phyloP scores from a whole-genome alignment of 169 alveolate species.

The Miamiensis avidus region DNA sequence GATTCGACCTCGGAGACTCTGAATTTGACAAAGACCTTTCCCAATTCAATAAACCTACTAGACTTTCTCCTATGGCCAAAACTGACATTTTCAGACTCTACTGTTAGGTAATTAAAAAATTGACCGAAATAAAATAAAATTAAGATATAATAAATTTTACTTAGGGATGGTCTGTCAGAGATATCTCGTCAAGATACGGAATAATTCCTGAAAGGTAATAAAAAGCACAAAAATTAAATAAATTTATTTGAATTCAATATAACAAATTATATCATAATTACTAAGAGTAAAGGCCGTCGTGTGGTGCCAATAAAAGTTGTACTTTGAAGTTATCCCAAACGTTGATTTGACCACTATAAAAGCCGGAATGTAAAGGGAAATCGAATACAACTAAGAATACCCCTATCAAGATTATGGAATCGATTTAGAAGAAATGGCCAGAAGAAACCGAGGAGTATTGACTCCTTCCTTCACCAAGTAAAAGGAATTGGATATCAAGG shows the following conservation, averaged over 20 bases:
- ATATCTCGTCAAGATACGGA: slow-evolving; percentile 21
- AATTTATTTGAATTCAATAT: too few relatives aligned
- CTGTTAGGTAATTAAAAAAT: too few relatives aligned
- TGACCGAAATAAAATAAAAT: too few relatives aligned
- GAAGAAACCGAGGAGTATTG: slow-evolving; percentile 18
- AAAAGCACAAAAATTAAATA: too few relatives aligned
- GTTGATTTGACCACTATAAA: slow-evolving; percentile 1
- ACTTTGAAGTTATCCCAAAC: slow-evolving; percentile 19
- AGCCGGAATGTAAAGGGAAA: slow-evolving; percentile 6
- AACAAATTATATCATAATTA: too few relatives aligned
- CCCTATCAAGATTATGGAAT: slow-evolving; percentile 30
- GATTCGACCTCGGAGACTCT: background rate
- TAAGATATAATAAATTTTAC: background rate
- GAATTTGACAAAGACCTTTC: background rate
- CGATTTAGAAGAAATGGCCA: slow-evolving; percentile 24
- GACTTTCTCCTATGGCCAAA: slow-evolving; percentile 20
- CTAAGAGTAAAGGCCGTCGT: slow-evolving; percentile 19
- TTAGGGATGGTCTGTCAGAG: slow-evolving; percentile 23
- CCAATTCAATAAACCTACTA: background rate
- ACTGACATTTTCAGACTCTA: slow-evolving; percentile 14
- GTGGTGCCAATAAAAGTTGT: slow-evolving; percentile 18
- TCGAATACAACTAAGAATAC: slow-evolving; percentile 16
- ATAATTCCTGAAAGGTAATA: slow-evolving; percentile 22
- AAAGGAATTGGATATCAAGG: slow-evolving; percentile 12
- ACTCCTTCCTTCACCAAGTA: slow-evolving; percentile 15